Evolutionary conservation across 192 early-diverging fungal genomes (phyloP).

Genomic region (Chytriomyces sp.): DNA sequence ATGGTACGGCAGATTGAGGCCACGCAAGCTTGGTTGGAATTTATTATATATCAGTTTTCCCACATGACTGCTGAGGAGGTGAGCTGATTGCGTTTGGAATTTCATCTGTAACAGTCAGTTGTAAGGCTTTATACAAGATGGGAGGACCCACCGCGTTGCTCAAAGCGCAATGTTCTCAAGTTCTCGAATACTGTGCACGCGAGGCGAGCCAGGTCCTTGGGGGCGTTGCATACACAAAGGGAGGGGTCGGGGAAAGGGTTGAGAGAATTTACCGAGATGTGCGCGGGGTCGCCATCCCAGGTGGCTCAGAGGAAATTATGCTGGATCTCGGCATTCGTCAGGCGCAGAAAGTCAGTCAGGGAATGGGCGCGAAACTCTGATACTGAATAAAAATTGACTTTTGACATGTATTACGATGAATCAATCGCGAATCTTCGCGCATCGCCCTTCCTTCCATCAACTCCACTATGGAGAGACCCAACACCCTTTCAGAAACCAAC

Average conservation of each 20-base stretch:
- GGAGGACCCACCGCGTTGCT: slow-evolving; percentile 85
- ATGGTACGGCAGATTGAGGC: slow-evolving; percentile 87
- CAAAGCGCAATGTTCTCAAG: slow-evolving; percentile 80
- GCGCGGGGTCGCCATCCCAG: slow-evolving; percentile 44
- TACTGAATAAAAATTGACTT: too few species aligned
- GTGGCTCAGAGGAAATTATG: slow-evolving; percentile 89
- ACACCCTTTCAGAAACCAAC: too few species aligned
- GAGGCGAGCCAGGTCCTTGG: slow-evolving; percentile 90
- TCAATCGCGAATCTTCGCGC: too few species aligned
- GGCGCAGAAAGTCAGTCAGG: slow-evolving; percentile 55
- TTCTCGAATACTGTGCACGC: slow-evolving; percentile 83
- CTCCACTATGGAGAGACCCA: too few species aligned
- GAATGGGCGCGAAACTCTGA: neutral
- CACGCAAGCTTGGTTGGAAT: slow-evolving; percentile 80
- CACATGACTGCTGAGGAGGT: slow-evolving; percentile 17
- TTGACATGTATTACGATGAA: too few species aligned
- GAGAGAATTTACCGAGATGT: slow-evolving; percentile 88
- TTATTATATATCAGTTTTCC: slow-evolving; percentile 26
- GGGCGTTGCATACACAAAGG: slow-evolving; percentile 69
- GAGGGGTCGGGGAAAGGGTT: slow-evolving; percentile 65
- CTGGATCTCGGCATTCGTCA: slow-evolving; percentile 83
- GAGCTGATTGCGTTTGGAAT: too few species aligned
- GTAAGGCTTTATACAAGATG: slow-evolving; percentile 50
- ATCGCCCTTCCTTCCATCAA: too few species aligned
- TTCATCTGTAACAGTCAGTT: too few species aligned